Conservation (phyloP, 2,329 filamentous ascomycete genomes). For the Capronia americana region DNA sequence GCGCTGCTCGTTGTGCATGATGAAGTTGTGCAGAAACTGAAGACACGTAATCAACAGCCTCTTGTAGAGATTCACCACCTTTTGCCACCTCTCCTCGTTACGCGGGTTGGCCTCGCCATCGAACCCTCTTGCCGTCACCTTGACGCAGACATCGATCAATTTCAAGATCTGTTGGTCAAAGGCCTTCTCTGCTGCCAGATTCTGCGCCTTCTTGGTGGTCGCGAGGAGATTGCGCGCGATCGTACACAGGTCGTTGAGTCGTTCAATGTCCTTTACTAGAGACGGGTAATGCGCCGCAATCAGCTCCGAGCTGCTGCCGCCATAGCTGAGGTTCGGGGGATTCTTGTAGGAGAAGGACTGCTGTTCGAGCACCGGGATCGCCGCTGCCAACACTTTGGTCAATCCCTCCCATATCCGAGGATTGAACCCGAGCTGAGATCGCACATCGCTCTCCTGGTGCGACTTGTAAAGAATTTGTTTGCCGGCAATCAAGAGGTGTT, state of each 20-base stretch:
- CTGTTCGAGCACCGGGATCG: slow-evolving; percentile 66
- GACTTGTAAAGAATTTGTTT: slow-evolving; percentile 67
- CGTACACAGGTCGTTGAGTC: slow-evolving; percentile 66
- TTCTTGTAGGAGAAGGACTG: slow-evolving; percentile 68
- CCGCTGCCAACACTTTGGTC: slow-evolving; percentile 62
- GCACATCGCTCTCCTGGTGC: slow-evolving; percentile 61
- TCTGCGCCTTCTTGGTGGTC: slow-evolving; percentile 66
- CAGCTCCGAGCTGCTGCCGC: slow-evolving; percentile 55
- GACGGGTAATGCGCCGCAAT: slow-evolving; percentile 66
- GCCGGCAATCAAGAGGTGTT: slow-evolving; percentile 63
- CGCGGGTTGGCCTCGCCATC: slow-evolving; percentile 66
- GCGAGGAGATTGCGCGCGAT: slow-evolving; percentile 68
- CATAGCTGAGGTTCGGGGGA: slow-evolving; percentile 46
- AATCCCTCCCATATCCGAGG: slow-evolving; percentile 66
- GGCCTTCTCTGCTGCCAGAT: slow-evolving; percentile 65
- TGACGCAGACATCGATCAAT: slow-evolving; percentile 68
- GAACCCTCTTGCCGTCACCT: slow-evolving; percentile 68
- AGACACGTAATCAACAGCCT: slow-evolving; percentile 69
- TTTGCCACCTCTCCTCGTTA: slow-evolving; percentile 70
- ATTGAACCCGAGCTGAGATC: slow-evolving; percentile 64
- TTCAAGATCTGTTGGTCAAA: slow-evolving; percentile 68
- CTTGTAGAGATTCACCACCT: slow-evolving; percentile 70
- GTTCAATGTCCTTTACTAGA: slow-evolving; percentile 67
- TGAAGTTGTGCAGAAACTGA: slow-evolving; percentile 71
- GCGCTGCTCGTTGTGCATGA: slow-evolving; percentile 68